These are phyloP conservation scores for Ceratobasidium sp. DNA, from an alignment of 1,284 basidiomycete genomes.

Conservation along the genomic window DNA sequence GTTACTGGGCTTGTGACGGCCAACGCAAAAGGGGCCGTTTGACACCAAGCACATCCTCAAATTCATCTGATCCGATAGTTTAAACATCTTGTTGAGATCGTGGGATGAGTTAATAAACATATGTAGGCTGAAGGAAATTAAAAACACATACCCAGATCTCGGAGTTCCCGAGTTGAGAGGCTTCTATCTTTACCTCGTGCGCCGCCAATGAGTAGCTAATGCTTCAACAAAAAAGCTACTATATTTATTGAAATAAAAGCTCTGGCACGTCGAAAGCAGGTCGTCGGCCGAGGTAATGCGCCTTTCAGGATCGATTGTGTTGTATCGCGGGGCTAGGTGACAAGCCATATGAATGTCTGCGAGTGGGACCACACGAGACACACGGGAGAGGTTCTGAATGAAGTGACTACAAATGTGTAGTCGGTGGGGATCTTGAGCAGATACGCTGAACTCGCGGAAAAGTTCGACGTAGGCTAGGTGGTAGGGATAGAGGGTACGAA, in stretches of 20 bases:
- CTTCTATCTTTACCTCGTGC: no score
- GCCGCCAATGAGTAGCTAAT: slow-evolving; percentile 10
- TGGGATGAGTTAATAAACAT: no score
- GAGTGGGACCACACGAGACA: neutral
- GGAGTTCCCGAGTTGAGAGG: no score
- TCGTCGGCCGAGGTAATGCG: neutral
- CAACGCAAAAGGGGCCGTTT: slow-evolving; percentile 98
- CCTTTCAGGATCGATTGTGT: neutral
- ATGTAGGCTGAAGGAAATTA: no score
- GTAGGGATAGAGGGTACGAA: neutral
- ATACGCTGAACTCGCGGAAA: neutral
- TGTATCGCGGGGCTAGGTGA: slow-evolving; percentile 11
- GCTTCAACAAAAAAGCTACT: slow-evolving; percentile 4
- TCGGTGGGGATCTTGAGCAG: neutral
- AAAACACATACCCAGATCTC: no score
- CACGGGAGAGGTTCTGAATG: no score
- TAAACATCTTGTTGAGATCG: no score
- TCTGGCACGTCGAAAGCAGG: neutral
- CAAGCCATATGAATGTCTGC: neutral
- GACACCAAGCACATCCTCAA: no score
- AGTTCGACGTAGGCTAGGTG: slow-evolving; percentile 21
- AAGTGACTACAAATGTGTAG: neutral
- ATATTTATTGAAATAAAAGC: slow-evolving; percentile 20
- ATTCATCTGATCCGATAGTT: no score
- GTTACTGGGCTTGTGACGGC: slow-evolving; percentile 92